phyloP scores from a whole-genome alignment of 2,329 filamentous ascomycete genomes.

The Talaromyces pinophilus region DNA sequence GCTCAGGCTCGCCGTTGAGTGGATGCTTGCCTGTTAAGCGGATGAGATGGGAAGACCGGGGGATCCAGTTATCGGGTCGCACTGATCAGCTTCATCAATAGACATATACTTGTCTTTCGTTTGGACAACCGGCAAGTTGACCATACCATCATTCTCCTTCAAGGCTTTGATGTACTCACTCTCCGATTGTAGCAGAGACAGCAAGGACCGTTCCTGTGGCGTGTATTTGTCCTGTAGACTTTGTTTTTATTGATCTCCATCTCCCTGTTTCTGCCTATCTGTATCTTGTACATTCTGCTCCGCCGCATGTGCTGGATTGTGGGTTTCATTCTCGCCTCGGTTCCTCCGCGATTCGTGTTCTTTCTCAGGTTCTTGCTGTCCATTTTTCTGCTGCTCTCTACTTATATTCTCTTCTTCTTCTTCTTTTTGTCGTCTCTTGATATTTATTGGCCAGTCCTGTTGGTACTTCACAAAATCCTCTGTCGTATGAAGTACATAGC shows the following conservation, averaged over 20 bases:
- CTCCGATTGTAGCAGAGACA: conserved; percentile 48
- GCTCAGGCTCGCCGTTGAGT: conserved; percentile 52
- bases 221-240: conserved; percentile 32
- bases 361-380: conserved; percentile 21
- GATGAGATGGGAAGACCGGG: conserved; percentile 50
- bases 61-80: conserved; percentile 58
- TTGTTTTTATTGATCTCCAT: neutral
- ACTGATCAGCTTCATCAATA: conserved; percentile 55
- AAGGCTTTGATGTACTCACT: conserved; percentile 45
- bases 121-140: conserved; percentile 38
- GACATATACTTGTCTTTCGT: conserved; percentile 33
- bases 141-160: conserved; percentile 48
- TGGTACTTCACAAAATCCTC: conserved; percentile 54
- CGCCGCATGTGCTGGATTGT: neutral
- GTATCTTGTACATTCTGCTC: conserved; percentile 31
- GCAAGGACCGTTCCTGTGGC: conserved; percentile 47
- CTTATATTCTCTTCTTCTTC: neutral
- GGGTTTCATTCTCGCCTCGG: conserved; percentile 1
- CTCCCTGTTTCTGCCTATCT: neutral
- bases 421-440: conserved; percentile 34
- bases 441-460: conserved; percentile 53
- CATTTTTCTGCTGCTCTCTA: conserved; percentile 13
- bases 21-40: conserved; percentile 57
- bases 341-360: conserved; percentile 20
- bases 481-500: conserved; percentile 52